Conservation (phyloP, 2,329 filamentous ascomycete species). For the Dactylonectria estremocensis region DNA sequence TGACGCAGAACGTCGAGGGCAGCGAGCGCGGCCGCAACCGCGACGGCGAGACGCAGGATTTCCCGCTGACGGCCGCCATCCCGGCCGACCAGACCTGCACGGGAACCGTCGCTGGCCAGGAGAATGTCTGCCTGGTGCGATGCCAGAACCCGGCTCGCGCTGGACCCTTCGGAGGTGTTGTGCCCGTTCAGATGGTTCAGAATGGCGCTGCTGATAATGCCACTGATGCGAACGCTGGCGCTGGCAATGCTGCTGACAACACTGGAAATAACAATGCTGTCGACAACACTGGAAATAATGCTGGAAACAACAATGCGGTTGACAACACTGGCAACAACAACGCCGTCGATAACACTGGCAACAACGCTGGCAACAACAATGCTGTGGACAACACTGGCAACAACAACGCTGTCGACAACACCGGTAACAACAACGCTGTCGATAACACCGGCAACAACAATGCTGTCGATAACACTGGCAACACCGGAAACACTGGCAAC, state of each 20-base stretch:
- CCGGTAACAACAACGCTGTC: neutral
- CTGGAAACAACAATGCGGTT: neutral
- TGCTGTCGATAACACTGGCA: neutral
- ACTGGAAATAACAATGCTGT: neutral
- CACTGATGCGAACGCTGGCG: conserved; percentile 4
- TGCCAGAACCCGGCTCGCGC: conserved; percentile 73
- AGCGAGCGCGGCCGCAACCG: conserved; percentile 57
- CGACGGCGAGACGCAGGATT: conserved; percentile 58
- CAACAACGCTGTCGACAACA: neutral
- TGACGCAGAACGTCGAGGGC: conserved; percentile 58
- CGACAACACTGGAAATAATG: neutral
- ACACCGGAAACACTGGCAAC: too few relatives aligned
- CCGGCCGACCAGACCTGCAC: conserved; percentile 70
- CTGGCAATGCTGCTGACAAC: neutral
- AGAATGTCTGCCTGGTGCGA: conserved; percentile 74
- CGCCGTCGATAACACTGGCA: too few relatives aligned
- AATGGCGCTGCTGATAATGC: neutral
- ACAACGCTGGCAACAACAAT: neutral
- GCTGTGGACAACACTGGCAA: neutral
- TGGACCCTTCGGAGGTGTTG: conserved; percentile 74
- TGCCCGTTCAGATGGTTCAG: conserved; percentile 66
- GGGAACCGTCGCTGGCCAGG: conserved; percentile 71
- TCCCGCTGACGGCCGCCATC: conserved; percentile 71
- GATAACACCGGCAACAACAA: neutral
- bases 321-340: neutral